Conservation (phyloP, 306 rosid species). For the Pyrus bretschneideri region DNA sequence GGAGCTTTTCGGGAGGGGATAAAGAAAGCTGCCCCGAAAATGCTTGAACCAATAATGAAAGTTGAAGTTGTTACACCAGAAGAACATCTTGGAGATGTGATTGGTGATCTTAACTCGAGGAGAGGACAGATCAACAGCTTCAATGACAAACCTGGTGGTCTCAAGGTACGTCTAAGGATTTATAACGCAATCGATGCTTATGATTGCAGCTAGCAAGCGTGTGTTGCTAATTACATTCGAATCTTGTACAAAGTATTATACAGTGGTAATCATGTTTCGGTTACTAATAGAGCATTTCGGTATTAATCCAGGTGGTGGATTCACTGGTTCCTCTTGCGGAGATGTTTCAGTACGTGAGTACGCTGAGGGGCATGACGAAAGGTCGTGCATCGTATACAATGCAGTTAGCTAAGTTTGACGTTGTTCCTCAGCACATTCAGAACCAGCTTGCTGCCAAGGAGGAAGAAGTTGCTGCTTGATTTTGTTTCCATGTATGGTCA, state of each 20-base stretch:
- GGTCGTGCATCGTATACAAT: slow-evolving; percentile 95
- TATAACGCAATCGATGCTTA: background rate
- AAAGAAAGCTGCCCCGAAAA: slow-evolving; percentile 70
- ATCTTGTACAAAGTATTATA: no score
- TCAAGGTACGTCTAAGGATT: slow-evolving; percentile 50
- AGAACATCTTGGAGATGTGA: slow-evolving; percentile 94
- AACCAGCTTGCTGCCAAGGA: slow-evolving; percentile 76
- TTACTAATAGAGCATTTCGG: background rate
- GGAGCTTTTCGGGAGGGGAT: slow-evolving; percentile 94
- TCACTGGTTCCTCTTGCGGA: slow-evolving; percentile 84
- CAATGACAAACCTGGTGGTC: slow-evolving; percentile 95
- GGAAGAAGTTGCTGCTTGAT: slow-evolving; percentile 84
- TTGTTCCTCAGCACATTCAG: slow-evolving; percentile 93
- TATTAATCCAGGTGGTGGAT: slow-evolving; percentile 75
- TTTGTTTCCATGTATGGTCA: slow-evolving; percentile 11
- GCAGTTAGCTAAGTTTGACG: slow-evolving; percentile 88
- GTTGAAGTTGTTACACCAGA: slow-evolving; percentile 97
- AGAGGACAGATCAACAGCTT: slow-evolving; percentile 97
- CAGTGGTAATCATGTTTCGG: background rate
- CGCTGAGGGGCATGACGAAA: slow-evolving; percentile 92
- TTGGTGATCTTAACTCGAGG: slow-evolving; percentile 97
- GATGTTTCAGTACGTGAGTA: slow-evolving; percentile 95
- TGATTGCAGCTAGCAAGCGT: background rate
- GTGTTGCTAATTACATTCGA: no score
- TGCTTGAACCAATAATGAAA: slow-evolving; percentile 95